Evolutionary conservation across 192 early-diverging fungal genomes (phyloP).

Genomic region (Rhizophagus prolifer): DNA sequence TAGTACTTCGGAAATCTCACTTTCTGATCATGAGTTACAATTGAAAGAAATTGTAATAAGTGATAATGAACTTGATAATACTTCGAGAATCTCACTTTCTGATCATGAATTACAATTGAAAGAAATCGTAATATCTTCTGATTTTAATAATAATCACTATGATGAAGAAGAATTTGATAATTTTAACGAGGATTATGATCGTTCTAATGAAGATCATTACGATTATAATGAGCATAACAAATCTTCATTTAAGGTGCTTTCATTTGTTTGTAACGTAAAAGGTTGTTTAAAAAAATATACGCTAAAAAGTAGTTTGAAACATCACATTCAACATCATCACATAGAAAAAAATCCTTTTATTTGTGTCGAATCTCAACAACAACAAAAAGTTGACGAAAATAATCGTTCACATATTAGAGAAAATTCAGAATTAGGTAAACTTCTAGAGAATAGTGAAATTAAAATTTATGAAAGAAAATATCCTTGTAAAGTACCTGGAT

Average conservation of each 20-base stretch:
- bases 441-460: too few relatives aligned
- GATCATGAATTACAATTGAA: neutral
- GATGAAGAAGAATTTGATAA: neutral
- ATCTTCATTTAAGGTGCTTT: neutral
- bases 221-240: neutral
- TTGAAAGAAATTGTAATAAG: neutral
- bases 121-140: neutral
- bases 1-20: neutral
- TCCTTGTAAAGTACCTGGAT: too few relatives aligned
- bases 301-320: neutral
- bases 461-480: too few relatives aligned
- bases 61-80: too few relatives aligned
- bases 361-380: neutral
- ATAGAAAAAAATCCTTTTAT: neutral
- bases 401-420: too few relatives aligned
- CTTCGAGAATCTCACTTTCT: neutral
- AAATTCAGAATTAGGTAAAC: too few relatives aligned
- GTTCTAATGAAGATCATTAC: neutral
- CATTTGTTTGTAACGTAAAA: neutral
- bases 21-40: neutral
- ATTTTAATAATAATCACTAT: neutral
- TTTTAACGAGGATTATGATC: neutral
- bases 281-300: neutral
- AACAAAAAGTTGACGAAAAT: neutral
- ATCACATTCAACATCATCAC: neutral